phyloP scores from a whole-genome alignment of 495 filamentous ascomycete genomes.

The Polyplosphaeria fusca region DNA sequence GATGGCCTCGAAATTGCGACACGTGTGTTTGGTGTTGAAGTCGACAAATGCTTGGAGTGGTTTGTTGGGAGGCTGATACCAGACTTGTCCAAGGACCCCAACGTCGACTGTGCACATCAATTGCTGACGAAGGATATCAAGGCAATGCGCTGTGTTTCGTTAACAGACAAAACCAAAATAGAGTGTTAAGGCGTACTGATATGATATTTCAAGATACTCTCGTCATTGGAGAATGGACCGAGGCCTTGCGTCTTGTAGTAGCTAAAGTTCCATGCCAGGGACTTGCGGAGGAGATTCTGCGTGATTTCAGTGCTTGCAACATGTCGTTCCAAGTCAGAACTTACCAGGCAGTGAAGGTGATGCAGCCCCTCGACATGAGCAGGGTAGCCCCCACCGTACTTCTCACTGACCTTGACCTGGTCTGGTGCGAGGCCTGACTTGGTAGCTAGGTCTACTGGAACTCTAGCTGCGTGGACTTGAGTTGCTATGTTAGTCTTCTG shows the following conservation, averaged over 20 bases:
- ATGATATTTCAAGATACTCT: conserved; percentile 49
- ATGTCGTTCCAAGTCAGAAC: background rate
- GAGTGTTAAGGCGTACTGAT: conserved; percentile 32
- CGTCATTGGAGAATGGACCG: conserved; percentile 52
- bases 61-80: conserved; percentile 44
- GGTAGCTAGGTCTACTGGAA: conserved; percentile 5
- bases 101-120: conserved; percentile 58
- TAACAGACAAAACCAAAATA: background rate
- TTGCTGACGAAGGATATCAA: conserved; percentile 56
- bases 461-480: conserved; percentile 2
- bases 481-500: background rate
- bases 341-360: conserved; percentile 56
- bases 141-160: conserved; percentile 45
- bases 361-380: conserved; percentile 58
- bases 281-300: conserved; percentile 53
- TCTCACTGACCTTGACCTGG: conserved; percentile 52
- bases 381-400: conserved; percentile 55
- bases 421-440: conserved; percentile 43
- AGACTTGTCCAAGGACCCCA: conserved; percentile 54
- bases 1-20: conserved; percentile 55
- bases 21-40: conserved; percentile 55
- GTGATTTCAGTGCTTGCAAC: background rate
- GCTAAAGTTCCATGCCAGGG: conserved; percentile 56
- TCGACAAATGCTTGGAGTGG: conserved; percentile 50
- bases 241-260: conserved; percentile 50